A percentile compares a stretch with the other conserved stretches of the same genome.
phyloP scores from a whole-genome alignment of 2,329 filamentous ascomycete species.

The Cercospora zeae-maydis region DNA sequence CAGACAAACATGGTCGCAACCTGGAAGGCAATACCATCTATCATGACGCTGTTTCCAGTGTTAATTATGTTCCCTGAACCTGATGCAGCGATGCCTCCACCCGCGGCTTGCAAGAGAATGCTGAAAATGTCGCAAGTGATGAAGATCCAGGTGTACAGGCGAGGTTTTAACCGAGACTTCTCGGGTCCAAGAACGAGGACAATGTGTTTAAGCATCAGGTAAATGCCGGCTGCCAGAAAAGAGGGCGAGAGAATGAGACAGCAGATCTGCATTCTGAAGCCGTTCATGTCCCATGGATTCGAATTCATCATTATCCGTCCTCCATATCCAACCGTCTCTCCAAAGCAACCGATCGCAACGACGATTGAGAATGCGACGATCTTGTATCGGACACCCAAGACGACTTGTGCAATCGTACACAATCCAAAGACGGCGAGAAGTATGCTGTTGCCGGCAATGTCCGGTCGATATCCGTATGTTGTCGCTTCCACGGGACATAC shows the following conservation, averaged over 20 bases:
- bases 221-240: slow-evolving; percentile 47
- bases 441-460: slow-evolving; percentile 39
- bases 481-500: slow-evolving; percentile 38
- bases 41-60: slow-evolving; percentile 45
- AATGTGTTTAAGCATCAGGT: slow-evolving; percentile 48
- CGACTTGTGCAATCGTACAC: slow-evolving; percentile 36
- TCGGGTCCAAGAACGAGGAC: slow-evolving; percentile 44
- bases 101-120: slow-evolving; percentile 45
- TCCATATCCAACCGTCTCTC: slow-evolving; percentile 44
- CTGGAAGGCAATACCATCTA: slow-evolving; percentile 46
- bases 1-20: slow-evolving; percentile 45
- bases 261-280: slow-evolving; percentile 45
- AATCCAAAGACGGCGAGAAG: slow-evolving; percentile 39
- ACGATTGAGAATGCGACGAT: slow-evolving; percentile 42
- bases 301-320: slow-evolving; percentile 42
- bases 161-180: slow-evolving; percentile 42
- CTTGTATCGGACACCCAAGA: slow-evolving; percentile 36
- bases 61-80: slow-evolving; percentile 37
- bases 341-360: slow-evolving; percentile 40
- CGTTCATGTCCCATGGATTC: slow-evolving; percentile 42
- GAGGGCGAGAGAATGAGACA: slow-evolving; percentile 44
- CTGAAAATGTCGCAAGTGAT: slow-evolving; percentile 49
- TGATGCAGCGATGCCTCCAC: slow-evolving; percentile 43
- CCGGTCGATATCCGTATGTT: slow-evolving; percentile 42
- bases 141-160: slow-evolving; percentile 50